These are phyloP conservation scores for Tetrahymena malaccensis DNA, from an alignment of 73 alveolate genomes.

Conservation along the genomic window DNA sequence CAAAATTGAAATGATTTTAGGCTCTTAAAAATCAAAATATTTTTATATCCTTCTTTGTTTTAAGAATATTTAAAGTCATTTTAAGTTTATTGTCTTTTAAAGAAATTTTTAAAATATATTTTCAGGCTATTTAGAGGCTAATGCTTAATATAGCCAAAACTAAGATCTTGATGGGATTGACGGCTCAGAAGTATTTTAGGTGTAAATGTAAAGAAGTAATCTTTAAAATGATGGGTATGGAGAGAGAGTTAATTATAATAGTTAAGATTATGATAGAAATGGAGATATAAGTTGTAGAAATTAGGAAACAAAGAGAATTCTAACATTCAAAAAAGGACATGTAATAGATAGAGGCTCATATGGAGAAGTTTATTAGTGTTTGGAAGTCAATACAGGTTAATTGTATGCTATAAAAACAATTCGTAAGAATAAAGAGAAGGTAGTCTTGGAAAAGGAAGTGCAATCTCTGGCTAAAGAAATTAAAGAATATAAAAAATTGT, in stretches of 20 bases:
- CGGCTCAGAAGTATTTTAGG: neutral
- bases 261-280: neutral
- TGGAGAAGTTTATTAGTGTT: constrained; percentile 59
- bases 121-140: neutral
- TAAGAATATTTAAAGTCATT: too few species aligned
- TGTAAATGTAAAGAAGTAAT: neutral
- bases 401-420: constrained; percentile 67
- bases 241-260: neutral
- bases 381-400: constrained; percentile 64
- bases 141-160: neutral
- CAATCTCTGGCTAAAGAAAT: constrained; percentile 32
- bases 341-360: constrained; percentile 50
- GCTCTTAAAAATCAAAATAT: too few species aligned
- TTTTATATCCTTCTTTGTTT: too few species aligned
- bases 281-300: neutral
- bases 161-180: neutral
- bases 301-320: neutral
- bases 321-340: constrained; percentile 23
- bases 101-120: too few species aligned
- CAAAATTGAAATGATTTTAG: neutral
- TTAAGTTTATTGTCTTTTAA: neutral
- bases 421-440: neutral
- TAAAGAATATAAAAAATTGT: constrained; percentile 17
- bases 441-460: neutral
- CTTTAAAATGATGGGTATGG: neutral